Evolutionary conservation across 140 eudicot species (phyloP).

Genomic region (Ambrosia hybrid): DNA sequence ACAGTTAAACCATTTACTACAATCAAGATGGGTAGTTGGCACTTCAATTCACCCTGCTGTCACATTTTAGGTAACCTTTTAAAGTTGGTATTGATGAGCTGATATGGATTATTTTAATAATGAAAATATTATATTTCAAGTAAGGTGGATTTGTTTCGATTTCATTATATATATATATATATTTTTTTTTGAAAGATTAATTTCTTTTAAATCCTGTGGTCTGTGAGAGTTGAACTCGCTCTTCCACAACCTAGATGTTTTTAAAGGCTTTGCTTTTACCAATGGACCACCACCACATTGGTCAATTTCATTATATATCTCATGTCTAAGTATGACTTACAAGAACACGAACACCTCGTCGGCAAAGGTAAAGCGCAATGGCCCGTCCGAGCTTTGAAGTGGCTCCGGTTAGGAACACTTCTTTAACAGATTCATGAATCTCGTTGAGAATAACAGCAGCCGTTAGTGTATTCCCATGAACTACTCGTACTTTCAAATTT

Average conservation of each 20-base stretch:
- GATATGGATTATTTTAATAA: neutral
- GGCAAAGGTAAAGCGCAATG: slow-evolving; percentile 84
- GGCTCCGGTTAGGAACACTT: slow-evolving; percentile 88
- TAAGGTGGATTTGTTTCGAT: neutral
- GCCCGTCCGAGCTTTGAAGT: slow-evolving; percentile 98
- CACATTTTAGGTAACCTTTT: slow-evolving; percentile 12
- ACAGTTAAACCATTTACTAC: neutral
- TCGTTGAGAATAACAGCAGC: slow-evolving; percentile 87
- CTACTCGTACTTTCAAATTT: slow-evolving; percentile 80
- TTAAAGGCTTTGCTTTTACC: no score
- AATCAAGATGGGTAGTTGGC: slow-evolving; percentile 25
- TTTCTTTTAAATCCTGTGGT: no score
- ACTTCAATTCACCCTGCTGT: neutral
- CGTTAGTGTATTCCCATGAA: slow-evolving; percentile 90
- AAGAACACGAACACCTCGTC: slow-evolving; percentile 68
- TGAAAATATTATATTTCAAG: neutral
- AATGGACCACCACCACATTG: no score
- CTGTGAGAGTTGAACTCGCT: no score
- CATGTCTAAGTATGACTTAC: slow-evolving; percentile 37
- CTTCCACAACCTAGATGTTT: no score
- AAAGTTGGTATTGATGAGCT: neutral
- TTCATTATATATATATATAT: neutral
- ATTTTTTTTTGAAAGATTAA: no score
- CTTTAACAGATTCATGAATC: slow-evolving; percentile 56
- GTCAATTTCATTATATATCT: no score